A percentile compares a stretch with the other conserved stretches of the same genome.
These are phyloP conservation scores for Fusarium verrucosum DNA, from an alignment of 2,329 filamentous ascomycete genomes.

Conservation along the genomic window DNA sequence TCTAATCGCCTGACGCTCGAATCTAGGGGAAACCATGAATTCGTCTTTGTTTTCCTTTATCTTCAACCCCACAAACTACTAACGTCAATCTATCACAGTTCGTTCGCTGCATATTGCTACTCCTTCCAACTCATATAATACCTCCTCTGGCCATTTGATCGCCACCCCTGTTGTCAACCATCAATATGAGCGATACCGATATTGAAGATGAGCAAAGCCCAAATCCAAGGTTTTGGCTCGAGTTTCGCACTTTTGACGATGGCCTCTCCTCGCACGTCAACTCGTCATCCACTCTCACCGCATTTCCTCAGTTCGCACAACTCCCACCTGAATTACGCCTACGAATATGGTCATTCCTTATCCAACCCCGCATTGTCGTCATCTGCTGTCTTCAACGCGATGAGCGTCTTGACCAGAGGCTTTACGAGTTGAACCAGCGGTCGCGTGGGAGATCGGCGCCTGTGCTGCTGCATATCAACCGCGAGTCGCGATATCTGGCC, in stretches of 20 bases:
- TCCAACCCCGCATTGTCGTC: slow-evolving; percentile 57
- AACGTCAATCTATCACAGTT: background rate
- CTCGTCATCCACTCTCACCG: slow-evolving; percentile 25
- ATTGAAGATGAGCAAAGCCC: slow-evolving; percentile 40
- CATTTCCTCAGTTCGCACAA: slow-evolving; percentile 51
- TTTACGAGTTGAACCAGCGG: slow-evolving; percentile 42
- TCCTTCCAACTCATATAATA: background rate
- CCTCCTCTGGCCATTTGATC: slow-evolving; percentile 8
- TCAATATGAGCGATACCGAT: slow-evolving; percentile 36
- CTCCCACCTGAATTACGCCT: slow-evolving; percentile 60
- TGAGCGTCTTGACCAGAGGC: slow-evolving; percentile 43
- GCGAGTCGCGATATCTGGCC: slow-evolving; percentile 55
- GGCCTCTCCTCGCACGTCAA: slow-evolving; percentile 43
- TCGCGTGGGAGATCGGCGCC: slow-evolving; percentile 47
- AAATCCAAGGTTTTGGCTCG: slow-evolving; percentile 54
- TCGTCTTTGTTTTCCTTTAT: slow-evolving; percentile 20
- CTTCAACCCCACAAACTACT: slow-evolving; percentile 12
- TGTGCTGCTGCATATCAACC: slow-evolving; percentile 56
- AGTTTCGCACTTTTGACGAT: slow-evolving; percentile 57
- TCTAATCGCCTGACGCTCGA: slow-evolving; percentile 35
- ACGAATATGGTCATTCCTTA: slow-evolving; percentile 57
- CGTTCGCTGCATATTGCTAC: no score
- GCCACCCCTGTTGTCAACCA: background rate
- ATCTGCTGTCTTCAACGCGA: slow-evolving; percentile 54
- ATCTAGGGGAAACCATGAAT: slow-evolving; percentile 24